A percentile compares a stretch with the other conserved stretches of the same genome.
phyloP scores from a whole-genome alignment of 1,139 yeast species.

The Suhomyces bolitotheri region DNA sequence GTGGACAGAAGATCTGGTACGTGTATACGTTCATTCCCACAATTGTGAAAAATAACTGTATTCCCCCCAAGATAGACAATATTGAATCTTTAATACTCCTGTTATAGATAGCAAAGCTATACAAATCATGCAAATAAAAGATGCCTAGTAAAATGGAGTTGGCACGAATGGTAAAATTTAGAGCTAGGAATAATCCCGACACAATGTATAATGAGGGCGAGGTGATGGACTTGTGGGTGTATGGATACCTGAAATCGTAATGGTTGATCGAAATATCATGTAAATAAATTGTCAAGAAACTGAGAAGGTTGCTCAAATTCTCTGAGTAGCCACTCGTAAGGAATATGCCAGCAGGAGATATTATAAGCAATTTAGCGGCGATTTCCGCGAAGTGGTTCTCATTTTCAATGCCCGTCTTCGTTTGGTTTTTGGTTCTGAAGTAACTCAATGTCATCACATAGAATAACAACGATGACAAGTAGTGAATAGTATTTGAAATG shows the following conservation, averaged over 20 bases:
- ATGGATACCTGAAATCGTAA: slow-evolving; percentile 16
- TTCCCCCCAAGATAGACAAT: slow-evolving; percentile 53
- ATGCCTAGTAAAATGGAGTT: slow-evolving; percentile 76
- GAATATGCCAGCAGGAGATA: slow-evolving; percentile 83
- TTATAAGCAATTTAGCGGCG: slow-evolving; percentile 21
- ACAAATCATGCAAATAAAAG: slow-evolving; percentile 60
- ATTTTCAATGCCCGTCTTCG: slow-evolving; percentile 1
- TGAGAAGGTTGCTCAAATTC: slow-evolving; percentile 63
- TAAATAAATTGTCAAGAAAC: slow-evolving; percentile 58
- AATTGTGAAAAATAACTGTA: slow-evolving; percentile 49
- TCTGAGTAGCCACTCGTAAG: slow-evolving; percentile 78
- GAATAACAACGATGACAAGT: slow-evolving; percentile 48
- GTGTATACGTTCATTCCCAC: slow-evolving; percentile 52
- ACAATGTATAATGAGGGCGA: slow-evolving; percentile 34
- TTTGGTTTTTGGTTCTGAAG: slow-evolving; percentile 12
- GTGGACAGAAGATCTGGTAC: slow-evolving; percentile 57
- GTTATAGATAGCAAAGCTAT: slow-evolving; percentile 23
- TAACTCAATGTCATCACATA: slow-evolving; percentile 45
- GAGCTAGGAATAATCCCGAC: slow-evolving; percentile 60
- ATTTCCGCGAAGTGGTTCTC: slow-evolving; percentile 8
- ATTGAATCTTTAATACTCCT: slow-evolving; percentile 19
- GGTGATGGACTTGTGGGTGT: slow-evolving; percentile 15
- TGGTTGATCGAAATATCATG: slow-evolving; percentile 41
- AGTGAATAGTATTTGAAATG: slow-evolving; percentile 56
- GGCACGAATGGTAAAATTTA: slow-evolving; percentile 66